phyloP scores from a whole-genome alignment of 169 alveolate species.

The Cryptosporidium bovis region DNA sequence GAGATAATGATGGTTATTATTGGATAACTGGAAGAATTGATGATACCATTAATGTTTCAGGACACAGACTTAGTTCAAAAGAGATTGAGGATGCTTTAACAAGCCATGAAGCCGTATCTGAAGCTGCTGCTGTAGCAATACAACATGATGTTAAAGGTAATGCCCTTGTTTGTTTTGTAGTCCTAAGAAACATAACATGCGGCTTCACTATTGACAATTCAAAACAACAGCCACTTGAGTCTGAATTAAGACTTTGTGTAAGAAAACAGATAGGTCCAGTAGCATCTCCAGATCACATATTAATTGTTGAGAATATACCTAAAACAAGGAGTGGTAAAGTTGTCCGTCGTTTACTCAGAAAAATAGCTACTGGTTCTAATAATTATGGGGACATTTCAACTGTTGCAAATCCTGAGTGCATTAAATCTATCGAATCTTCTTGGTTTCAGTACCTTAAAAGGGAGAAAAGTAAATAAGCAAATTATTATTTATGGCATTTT shows the following conservation, averaged over 20 bases:
- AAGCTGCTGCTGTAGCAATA: conserved; percentile 93
- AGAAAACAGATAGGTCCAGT: conserved; percentile 91
- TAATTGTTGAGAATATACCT: conserved; percentile 87
- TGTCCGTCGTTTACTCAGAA: conserved; percentile 91
- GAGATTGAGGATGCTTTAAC: conserved; percentile 93
- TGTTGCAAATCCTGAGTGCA: conserved; percentile 86
- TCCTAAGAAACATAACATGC: conserved; percentile 77
- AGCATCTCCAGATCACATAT: conserved; percentile 92
- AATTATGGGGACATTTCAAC: conserved; percentile 87
- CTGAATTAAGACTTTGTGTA: conserved; percentile 77
- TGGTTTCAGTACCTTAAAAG: conserved; percentile 51
- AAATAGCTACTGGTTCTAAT: conserved; percentile 85
- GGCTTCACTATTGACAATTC: conserved; percentile 6
- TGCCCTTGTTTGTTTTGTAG: conserved; percentile 90
- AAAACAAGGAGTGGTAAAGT: conserved; percentile 94
- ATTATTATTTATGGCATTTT: too few species aligned
- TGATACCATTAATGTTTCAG: conserved; percentile 94
- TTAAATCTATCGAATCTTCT: conserved; percentile 79
- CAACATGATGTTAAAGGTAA: conserved; percentile 94
- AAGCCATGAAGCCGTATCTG: conserved; percentile 87
- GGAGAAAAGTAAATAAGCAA: not conserved
- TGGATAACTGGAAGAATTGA: conserved; percentile 97
- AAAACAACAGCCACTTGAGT: conserved; percentile 30
- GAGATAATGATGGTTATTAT: conserved; percentile 93
- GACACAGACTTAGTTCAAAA: conserved; percentile 94